phyloP scores from a whole-genome alignment of 2,329 filamentous ascomycete species.

The Calonectria hawksworthii region DNA sequence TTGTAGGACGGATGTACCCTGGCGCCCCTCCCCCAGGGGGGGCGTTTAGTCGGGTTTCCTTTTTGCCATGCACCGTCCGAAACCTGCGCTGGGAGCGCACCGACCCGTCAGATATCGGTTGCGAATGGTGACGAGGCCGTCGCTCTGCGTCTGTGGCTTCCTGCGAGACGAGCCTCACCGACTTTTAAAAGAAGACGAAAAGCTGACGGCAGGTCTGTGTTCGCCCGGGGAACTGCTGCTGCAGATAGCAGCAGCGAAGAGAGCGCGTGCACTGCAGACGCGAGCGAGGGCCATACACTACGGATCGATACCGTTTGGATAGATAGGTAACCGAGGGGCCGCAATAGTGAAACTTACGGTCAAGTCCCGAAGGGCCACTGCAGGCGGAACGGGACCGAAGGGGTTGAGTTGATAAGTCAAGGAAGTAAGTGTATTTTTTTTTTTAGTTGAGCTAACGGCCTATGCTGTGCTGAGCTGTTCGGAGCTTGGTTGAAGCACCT shows the following conservation, averaged over 20 bases:
- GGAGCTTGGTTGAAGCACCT: constrained; percentile 8
- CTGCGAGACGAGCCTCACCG: constrained; percentile 20
- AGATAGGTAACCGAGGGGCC: background rate
- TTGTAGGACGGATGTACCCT: constrained; percentile 5
- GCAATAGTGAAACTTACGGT: constrained; percentile 2
- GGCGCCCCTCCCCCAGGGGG: background rate
- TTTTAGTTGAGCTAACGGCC: background rate
- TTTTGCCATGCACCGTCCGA: background rate
- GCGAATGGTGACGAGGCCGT: background rate
- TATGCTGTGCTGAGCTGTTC: background rate
- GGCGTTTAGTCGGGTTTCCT: background rate
- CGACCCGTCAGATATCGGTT: background rate
- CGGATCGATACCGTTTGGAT: background rate
- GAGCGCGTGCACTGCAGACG: background rate
- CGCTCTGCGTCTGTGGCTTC: constrained; percentile 16
- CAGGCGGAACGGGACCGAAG: background rate
- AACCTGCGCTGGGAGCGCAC: background rate
- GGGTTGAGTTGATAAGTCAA: background rate
- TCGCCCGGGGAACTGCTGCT: background rate
- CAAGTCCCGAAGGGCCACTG: constrained; percentile 8
- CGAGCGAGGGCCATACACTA: background rate
- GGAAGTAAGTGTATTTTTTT: background rate
- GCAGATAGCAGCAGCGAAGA: background rate
- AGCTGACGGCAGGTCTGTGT: background rate
- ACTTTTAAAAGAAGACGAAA: constrained; percentile 28